These are phyloP conservation scores for Phallus indusiatus DNA, from an alignment of 768 basidiomycete genomes.

Conservation along the genomic window DNA sequence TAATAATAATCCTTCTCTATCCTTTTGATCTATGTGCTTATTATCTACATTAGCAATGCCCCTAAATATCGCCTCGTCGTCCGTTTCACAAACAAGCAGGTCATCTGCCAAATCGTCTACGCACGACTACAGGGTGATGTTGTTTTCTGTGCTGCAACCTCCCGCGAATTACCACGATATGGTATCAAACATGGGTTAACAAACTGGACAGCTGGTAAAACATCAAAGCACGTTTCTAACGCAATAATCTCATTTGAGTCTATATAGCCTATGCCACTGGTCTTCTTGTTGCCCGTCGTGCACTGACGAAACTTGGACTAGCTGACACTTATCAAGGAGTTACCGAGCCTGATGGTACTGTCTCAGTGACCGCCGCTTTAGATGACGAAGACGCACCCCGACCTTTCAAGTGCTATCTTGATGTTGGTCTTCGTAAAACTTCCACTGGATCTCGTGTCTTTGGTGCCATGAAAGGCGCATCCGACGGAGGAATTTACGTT, in stretches of 20 bases:
- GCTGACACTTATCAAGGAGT: slow-evolving; percentile 98
- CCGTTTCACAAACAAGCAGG: slow-evolving; percentile 95
- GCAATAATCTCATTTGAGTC: background rate
- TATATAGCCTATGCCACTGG: slow-evolving; percentile 88
- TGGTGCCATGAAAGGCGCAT: slow-evolving; percentile 97
- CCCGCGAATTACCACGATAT: slow-evolving; percentile 87
- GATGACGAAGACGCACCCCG: slow-evolving; percentile 90
- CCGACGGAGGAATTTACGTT: slow-evolving; percentile 95
- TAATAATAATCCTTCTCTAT: slow-evolving; percentile 32
- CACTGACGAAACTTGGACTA: slow-evolving; percentile 88
- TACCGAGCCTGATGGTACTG: slow-evolving; percentile 79
- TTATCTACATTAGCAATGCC: slow-evolving; percentile 52
- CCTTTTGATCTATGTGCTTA: background rate
- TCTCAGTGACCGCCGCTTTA: slow-evolving; percentile 73
- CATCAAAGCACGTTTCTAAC: background rate
- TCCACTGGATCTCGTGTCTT: slow-evolving; percentile 97
- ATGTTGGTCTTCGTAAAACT: slow-evolving; percentile 95
- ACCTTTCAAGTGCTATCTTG: slow-evolving; percentile 99
- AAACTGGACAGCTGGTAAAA: slow-evolving; percentile 91
- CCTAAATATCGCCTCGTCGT: slow-evolving; percentile 98
- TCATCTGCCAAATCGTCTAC: slow-evolving; percentile 93
- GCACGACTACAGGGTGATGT: slow-evolving; percentile 97
- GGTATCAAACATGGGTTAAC: slow-evolving; percentile 98
- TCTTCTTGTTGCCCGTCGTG: slow-evolving; percentile 89
- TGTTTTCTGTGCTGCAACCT: slow-evolving; percentile 79